A percentile compares a stretch with the other conserved stretches of the same genome.
phyloP scores from a whole-genome alignment of 495 filamentous ascomycete genomes.

The Amorphotheca resinae region DNA sequence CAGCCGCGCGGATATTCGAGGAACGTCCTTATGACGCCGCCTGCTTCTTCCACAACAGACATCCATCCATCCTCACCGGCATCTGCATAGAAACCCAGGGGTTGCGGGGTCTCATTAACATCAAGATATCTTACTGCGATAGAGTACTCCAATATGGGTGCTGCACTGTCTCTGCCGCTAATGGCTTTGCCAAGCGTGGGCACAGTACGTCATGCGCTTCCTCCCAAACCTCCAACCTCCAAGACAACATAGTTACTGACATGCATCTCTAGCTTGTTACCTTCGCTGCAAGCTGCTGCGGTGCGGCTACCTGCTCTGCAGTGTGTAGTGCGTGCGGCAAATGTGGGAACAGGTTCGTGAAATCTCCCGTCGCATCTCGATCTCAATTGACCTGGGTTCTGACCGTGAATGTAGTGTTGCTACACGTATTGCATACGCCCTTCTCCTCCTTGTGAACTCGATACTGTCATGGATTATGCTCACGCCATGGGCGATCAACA shows the following conservation, averaged over 20 bases:
- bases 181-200: slow-evolving; percentile 76
- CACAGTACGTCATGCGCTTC: slow-evolving; percentile 46
- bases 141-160: slow-evolving; percentile 54
- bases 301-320: slow-evolving; percentile 87
- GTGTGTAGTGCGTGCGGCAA: slow-evolving; percentile 92
- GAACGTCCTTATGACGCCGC: no score
- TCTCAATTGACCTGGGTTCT: background rate
- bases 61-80: no score
- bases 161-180: slow-evolving; percentile 77
- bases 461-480: slow-evolving; percentile 98
- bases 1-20: no score
- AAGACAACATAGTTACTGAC: slow-evolving; percentile 20
- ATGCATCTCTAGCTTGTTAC: slow-evolving; percentile 51
- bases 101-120: no score
- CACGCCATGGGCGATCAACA: slow-evolving; percentile 95
- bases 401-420: slow-evolving; percentile 54
- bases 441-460: slow-evolving; percentile 91
- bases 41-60: no score
- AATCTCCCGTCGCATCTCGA: background rate
- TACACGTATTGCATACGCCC: slow-evolving; percentile 92
- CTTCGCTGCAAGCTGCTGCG: slow-evolving; percentile 77
- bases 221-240: background rate
- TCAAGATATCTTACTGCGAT: background rate
- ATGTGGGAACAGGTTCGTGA: slow-evolving; percentile 77
- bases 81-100: no score